phyloP scores from a whole-genome alignment of 495 filamentous ascomycete genomes.

The Tuber aestivum region DNA sequence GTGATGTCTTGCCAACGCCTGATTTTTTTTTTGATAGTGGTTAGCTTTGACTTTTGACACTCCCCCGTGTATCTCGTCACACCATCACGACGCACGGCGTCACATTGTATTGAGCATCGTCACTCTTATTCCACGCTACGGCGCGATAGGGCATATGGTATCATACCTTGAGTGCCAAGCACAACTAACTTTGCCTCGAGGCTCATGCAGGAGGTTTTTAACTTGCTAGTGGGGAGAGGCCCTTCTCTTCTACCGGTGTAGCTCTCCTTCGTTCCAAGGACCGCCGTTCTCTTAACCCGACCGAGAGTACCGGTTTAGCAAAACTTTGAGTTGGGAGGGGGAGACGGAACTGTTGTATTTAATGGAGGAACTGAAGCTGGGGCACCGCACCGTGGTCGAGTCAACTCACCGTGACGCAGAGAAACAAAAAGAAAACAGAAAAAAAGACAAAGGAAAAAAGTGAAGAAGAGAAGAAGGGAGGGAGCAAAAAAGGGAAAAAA shows the following conservation, averaged over 20 bases:
- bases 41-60: neutral
- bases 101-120: neutral
- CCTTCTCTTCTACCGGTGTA: neutral
- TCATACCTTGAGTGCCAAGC: conserved; percentile 67
- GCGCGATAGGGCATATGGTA: neutral
- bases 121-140: neutral
- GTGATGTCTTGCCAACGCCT: conserved; percentile 91
- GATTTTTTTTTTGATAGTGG: neutral
- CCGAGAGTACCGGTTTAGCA: neutral
- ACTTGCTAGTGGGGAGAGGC: neutral
- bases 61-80: neutral
- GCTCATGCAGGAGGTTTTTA: conserved; percentile 49
- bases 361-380: neutral
- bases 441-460: conserved; percentile 9
- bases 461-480: neutral
- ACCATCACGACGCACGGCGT: neutral
- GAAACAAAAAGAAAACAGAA: conserved; percentile 9
- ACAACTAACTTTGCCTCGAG: conserved; percentile 93
- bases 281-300: neutral
- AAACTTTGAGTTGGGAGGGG: neutral
- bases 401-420: conserved; percentile 9
- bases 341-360: neutral
- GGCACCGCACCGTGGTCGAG: neutral
- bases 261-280: neutral
- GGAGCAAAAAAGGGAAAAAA: too few species aligned